These are phyloP conservation scores for Solanum chiquidenum DNA, from an alignment of 257 asterid species.

Conservation along the genomic window DNA sequence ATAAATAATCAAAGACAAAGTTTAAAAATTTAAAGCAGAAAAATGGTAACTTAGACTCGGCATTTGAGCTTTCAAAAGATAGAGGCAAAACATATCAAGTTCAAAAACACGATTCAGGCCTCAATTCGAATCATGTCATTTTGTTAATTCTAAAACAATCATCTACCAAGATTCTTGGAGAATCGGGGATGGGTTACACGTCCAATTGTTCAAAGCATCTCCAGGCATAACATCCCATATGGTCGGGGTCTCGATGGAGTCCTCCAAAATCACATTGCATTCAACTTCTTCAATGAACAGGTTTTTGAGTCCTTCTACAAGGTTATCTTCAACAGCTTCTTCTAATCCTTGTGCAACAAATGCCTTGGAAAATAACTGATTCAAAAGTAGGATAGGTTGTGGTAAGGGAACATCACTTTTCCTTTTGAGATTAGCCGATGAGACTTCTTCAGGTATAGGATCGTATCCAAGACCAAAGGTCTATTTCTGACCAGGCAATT, in stretches of 20 bases:
- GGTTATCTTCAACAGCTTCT: not conserved
- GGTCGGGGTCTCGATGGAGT: not conserved
- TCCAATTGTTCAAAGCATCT: not conserved
- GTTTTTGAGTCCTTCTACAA: not conserved
- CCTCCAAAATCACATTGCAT: not conserved
- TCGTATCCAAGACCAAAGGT: not conserved
- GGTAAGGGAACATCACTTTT: not conserved
- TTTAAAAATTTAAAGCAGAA: not conserved
- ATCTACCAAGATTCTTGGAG: not conserved
- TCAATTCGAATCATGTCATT: not conserved
- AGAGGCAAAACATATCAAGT: not conserved
- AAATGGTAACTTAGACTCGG: not conserved
- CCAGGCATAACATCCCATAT: not conserved
- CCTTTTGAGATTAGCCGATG: not conserved
- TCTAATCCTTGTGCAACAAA: not conserved
- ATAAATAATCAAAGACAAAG: not conserved
- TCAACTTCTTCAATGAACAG: not conserved
- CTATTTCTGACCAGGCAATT: fast-evolving
- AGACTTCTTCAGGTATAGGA: not conserved
- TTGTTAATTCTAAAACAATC: not conserved
- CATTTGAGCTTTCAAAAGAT: not conserved
- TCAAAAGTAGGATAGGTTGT: not conserved
- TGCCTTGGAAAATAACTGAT: not conserved
- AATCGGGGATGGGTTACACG: fast-evolving
- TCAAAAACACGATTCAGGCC: not conserved